A percentile compares a stretch with the other conserved stretches of the same genome.
These are phyloP conservation scores for Fusarium algeriense DNA, from an alignment of 2,329 filamentous ascomycete species.

Conservation along the genomic window DNA sequence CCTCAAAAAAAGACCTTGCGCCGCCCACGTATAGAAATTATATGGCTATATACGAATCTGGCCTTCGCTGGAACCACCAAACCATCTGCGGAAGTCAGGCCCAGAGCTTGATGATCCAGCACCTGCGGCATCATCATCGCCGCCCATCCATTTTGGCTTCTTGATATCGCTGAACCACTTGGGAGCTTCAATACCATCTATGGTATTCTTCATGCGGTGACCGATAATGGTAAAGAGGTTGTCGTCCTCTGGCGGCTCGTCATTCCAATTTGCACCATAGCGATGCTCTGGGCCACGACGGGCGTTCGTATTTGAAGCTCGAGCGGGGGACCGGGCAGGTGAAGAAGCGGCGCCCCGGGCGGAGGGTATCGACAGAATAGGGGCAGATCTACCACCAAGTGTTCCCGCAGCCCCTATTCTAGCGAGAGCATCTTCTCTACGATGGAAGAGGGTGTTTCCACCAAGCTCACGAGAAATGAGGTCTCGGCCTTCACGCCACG, in stretches of 20 bases:
- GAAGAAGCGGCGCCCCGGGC: conserved; percentile 52
- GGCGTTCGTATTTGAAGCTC: conserved; percentile 40
- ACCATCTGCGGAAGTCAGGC: conserved; percentile 68
- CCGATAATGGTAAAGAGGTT: conserved; percentile 87
- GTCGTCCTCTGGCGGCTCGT: conserved; percentile 76
- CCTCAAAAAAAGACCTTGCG: conserved; percentile 17
- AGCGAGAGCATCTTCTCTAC: conserved; percentile 59
- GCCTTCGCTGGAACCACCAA: conserved; percentile 58
- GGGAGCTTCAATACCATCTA: conserved; percentile 85
- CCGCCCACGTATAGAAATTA: conserved; percentile 4
- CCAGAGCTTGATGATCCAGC: conserved; percentile 44
- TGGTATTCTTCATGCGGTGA: conserved; percentile 89
- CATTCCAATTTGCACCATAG: conserved; percentile 54
- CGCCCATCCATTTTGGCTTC: conserved; percentile 84
- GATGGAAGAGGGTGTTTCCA: conserved; percentile 68
- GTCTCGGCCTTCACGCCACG: conserved; percentile 91
- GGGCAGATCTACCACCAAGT: conserved; percentile 54
- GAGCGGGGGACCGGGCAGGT: conserved; percentile 59
- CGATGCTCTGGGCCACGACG: conserved; percentile 49
- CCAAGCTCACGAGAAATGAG: conserved; percentile 89
- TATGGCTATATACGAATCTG: conserved; percentile 47
- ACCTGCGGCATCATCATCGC: conserved; percentile 57
- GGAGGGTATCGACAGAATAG: conserved; percentile 63
- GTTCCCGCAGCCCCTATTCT: conserved; percentile 48
- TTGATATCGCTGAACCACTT: conserved; percentile 85